Evolutionary conservation across 106 monocot genomes (phyloP).

Genomic region (Apostasia shenzhenica): DNA sequence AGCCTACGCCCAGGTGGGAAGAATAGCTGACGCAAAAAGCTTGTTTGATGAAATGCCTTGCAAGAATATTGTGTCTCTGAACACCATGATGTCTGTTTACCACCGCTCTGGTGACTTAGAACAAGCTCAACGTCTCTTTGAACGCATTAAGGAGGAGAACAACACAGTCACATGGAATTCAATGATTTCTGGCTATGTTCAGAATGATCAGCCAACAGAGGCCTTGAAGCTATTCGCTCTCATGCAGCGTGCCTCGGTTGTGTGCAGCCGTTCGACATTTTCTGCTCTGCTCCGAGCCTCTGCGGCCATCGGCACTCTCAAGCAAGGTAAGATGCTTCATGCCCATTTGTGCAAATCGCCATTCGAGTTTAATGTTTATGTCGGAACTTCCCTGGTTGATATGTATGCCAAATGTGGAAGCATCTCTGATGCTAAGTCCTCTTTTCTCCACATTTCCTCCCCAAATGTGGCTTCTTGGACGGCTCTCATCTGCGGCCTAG

Average conservation of each 20-base stretch:
- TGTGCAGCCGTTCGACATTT: slow-evolving; percentile 29
- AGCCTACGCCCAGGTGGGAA: slow-evolving; percentile 23
- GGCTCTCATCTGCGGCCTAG: slow-evolving; percentile 28
- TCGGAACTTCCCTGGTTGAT: slow-evolving; percentile 35
- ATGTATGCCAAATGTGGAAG: slow-evolving; percentile 41
- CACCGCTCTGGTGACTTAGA: slow-evolving; percentile 16
- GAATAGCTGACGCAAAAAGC: slow-evolving; percentile 15
- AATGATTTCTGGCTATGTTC: slow-evolving; percentile 36
- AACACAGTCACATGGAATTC: slow-evolving; percentile 44
- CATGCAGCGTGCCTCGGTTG: slow-evolving; percentile 20
- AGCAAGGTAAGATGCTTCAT: slow-evolving; percentile 33
- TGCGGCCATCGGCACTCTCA: slow-evolving; percentile 22
- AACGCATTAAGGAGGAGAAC: slow-evolving; percentile 25
- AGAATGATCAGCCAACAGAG: slow-evolving; percentile 27
- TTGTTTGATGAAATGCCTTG: slow-evolving; percentile 32
- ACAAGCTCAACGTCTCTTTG: slow-evolving; percentile 24
- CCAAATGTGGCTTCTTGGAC: slow-evolving; percentile 44
- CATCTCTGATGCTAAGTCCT: slow-evolving; percentile 15
- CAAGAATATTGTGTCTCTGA: slow-evolving; percentile 34
- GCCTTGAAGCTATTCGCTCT: slow-evolving; percentile 22
- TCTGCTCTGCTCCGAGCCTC: slow-evolving; percentile 29
- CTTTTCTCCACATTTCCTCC: slow-evolving; percentile 12
- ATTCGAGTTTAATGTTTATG: slow-evolving; percentile 26
- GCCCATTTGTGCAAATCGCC: slow-evolving; percentile 27
- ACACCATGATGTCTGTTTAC: slow-evolving; percentile 32